Conservation (phyloP, 2,329 filamentous ascomycete species). For the Aspergillus vadensis region DNA sequence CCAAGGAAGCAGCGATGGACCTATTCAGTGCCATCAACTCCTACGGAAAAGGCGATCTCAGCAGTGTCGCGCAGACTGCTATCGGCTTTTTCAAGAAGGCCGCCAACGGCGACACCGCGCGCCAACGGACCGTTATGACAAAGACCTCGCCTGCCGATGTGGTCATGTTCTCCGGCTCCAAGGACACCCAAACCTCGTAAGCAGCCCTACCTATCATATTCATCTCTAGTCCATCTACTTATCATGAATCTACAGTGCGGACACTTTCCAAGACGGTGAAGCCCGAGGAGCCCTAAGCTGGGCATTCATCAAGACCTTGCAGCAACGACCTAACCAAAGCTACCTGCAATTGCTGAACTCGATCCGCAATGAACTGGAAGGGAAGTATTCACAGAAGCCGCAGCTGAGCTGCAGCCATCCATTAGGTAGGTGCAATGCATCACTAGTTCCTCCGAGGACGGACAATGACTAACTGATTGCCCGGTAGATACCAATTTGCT, state of each 20-base stretch:
- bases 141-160: constrained; percentile 95
- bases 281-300: constrained; percentile 97
- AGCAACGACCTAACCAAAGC: constrained; percentile 89
- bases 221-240: not conserved
- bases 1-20: constrained; percentile 67
- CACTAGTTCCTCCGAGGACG: constrained; percentile 1
- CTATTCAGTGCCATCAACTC: constrained; percentile 67
- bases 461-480: constrained; percentile 5
- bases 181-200: constrained; percentile 79
- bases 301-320: constrained; percentile 88
- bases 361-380: constrained; percentile 82
- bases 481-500: constrained; percentile 62
- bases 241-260: constrained; percentile 62
- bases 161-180: constrained; percentile 96
- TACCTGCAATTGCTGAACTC: constrained; percentile 93
- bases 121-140: constrained; percentile 78
- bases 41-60: constrained; percentile 80
- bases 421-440: constrained; percentile 65
- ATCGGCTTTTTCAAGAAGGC: constrained; percentile 87
- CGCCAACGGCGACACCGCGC: constrained; percentile 72
- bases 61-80: constrained; percentile 76
- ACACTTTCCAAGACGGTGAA: constrained; percentile 83
- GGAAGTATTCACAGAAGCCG: constrained; percentile 91
- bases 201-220: constrained; percentile 4
- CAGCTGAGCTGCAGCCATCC: constrained; percentile 97